Percentiles rank a stretch among this genome's conserved stretches.
phyloP scores from a whole-genome alignment of 768 basidiomycete species.

The button mushroom (Agaricus bisporus) region DNA sequence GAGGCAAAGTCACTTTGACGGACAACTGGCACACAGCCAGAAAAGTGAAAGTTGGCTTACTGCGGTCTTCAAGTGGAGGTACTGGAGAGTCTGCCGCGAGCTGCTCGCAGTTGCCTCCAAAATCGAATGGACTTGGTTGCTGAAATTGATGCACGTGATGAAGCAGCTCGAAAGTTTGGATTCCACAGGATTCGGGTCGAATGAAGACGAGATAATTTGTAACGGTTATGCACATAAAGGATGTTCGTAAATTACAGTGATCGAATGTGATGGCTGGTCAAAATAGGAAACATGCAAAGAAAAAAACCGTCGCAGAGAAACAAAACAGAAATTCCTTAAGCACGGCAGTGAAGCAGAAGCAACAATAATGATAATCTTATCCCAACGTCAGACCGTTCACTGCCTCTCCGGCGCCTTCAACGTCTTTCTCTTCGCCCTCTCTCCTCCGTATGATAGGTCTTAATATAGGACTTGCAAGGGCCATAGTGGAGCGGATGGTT shows the following conservation, averaged over 20 bases:
- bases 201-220: too few relatives aligned
- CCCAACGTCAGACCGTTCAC: slow-evolving; percentile 57
- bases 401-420: slow-evolving; percentile 76
- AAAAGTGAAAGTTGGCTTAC: too few relatives aligned
- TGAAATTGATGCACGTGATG: slow-evolving; percentile 1
- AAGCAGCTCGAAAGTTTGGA: neutral
- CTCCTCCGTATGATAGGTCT: slow-evolving; percentile 59
- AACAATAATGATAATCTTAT: slow-evolving; percentile 15
- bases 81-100: too few relatives aligned
- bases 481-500: slow-evolving; percentile 60
- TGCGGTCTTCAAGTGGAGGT: too few relatives aligned
- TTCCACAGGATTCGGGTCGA: too few relatives aligned
- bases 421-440: slow-evolving; percentile 58
- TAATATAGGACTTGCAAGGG: slow-evolving; percentile 71
- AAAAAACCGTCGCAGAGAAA: neutral
- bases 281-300: neutral
- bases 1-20: neutral
- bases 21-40: neutral
- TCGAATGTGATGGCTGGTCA: neutral
- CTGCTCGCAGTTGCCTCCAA: too few relatives aligned
- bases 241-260: neutral
- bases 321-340: neutral
- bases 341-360: neutral
- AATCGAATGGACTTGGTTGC: too few relatives aligned
- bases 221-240: neutral